These are phyloP conservation scores for Pseudofabraea citricarpa DNA, from an alignment of 2,329 filamentous ascomycete genomes.

Conservation along the genomic window DNA sequence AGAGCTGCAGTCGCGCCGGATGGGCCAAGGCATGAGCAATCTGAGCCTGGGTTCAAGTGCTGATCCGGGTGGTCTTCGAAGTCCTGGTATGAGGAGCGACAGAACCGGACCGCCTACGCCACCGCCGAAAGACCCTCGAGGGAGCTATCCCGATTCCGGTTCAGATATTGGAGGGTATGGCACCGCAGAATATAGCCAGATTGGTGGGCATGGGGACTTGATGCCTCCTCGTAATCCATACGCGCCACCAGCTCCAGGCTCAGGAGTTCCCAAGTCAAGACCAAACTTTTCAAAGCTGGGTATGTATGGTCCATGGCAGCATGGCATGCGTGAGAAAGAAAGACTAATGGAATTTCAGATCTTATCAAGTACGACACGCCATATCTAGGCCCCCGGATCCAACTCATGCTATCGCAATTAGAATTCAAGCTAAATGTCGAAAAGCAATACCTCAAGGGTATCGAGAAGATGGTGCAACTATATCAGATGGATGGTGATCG, in stretches of 20 bases:
- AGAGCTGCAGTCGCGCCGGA: slow-evolving; percentile 78
- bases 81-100: slow-evolving; percentile 40
- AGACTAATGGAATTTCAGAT: too few species aligned
- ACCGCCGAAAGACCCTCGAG: slow-evolving; percentile 66
- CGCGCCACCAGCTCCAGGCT: slow-evolving; percentile 64
- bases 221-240: slow-evolving; percentile 81
- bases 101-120: slow-evolving; percentile 52
- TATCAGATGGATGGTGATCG: slow-evolving; percentile 97
- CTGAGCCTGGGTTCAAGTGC: slow-evolving; percentile 56
- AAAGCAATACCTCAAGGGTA: slow-evolving; percentile 97
- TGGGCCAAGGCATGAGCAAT: slow-evolving; percentile 61
- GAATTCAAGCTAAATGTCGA: slow-evolving; percentile 99
- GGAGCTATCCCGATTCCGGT: slow-evolving; percentile 38
- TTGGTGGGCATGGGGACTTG: slow-evolving; percentile 63
- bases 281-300: slow-evolving; percentile 96
- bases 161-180: slow-evolving; percentile 62
- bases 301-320: too few species aligned
- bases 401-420: slow-evolving; percentile 97
- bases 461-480: slow-evolving; percentile 98
- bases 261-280: slow-evolving; percentile 65
- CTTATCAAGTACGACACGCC: slow-evolving; percentile 98
- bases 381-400: slow-evolving; percentile 92
- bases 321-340: too few species aligned
- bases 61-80: slow-evolving; percentile 33
- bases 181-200: slow-evolving; percentile 47